Base-by-base conservation (phyloP, 305 asterid species). In the Ilex paraguariensis region DNA sequence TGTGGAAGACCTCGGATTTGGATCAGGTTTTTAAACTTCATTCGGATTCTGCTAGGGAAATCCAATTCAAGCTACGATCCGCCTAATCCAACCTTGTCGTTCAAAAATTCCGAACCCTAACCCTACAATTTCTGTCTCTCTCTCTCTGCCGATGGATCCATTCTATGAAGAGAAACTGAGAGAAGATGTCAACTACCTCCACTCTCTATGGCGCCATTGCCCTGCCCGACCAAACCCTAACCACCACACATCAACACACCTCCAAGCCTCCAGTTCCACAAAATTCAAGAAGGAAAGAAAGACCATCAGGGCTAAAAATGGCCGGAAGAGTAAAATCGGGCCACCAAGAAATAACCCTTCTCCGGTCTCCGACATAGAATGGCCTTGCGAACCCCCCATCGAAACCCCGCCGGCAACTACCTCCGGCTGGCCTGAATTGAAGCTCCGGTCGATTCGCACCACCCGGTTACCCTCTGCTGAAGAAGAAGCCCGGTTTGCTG, bases 151-250 rank as follows among this genome's bases (percentile, higher is more conserved):
- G 48, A 84, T 83, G 88, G 95, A 84, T 75, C 90, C 81, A 0
- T 56, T 57, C 2, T 64, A 77, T 54, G 95, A 88, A 56, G 84
- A 75, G 36, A 66, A 74, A 13, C 75, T 86, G 11, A 80, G 86
- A 61, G 79, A 85, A 10, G 96, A 91, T 68, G 95, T 88, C 4
- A 73, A 75, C 33, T 91, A 82, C 83, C 96, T 91, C 64, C 98
- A 88, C 68, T 83, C 88, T 65, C 82, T 91, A 39, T 83, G 91
- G 94, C 86, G 82, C 61, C 80, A 69, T 78, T 96, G 95, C 53
- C 98, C 96, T 14, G 91, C 87, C 2, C 39, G 65, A 75, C 46
- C 71, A 59, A 6, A 10, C 30, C 54, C 59, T 60, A 64, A 66
- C 39, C 15, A 60, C 64, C 68, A 69, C 59, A 30, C 73, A 66